Evolutionary conservation across 176 grass and related monocot genomes (phyloP), one percentile per base, ranked within the genome.

Genomic region (Phragmites australis): DNA sequence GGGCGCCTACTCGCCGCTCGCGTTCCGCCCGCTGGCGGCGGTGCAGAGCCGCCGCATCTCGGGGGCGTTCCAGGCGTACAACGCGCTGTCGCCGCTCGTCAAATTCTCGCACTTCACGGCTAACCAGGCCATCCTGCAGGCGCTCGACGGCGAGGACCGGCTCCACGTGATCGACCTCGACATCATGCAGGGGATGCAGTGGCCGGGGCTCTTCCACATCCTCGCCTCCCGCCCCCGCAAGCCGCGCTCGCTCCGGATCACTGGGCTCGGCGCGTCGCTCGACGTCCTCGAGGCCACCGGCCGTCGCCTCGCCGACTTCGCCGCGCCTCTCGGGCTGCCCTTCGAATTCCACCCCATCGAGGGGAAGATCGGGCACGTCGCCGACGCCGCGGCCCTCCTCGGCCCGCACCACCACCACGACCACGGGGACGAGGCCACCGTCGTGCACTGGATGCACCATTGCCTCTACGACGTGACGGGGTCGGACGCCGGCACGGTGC

Each of bases 21-120:
- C 80, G 13, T 43, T 77, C 67, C 83, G 83, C 21, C 71, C 70
- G 18, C 73, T 84, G 1, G 65, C 79, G 37, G 68, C 79, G 27
- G 66, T 51, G 32, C 91, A 88, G 79, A 77, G 86, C 89, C 78
- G 83, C 45, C 85, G 85, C 32, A 79, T 92, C 31, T 87, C 84
- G 0, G 72, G 76, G 2, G 91, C 94, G 6, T 90, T 94, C 67
- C 92, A 92, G 53, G 78, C 82, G 19, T 97, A 97, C 85, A 97
- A 97, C 80, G 74, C 89, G 54, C 85, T 97, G 61, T 90, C 94
- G 1, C 94, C 94, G 51, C 89, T 97, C 46, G 87, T 94, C 71
- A 97, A 94, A 74, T 97, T 97, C 94, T 91, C 94, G 27, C 89
- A 97, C 89, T 94, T 97, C 94, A 97, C 91, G 2, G 91, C 94